These are phyloP conservation scores for Francoa sonchifolia DNA, from an alignment of 441 rosid species.

Conservation along the genomic window DNA sequence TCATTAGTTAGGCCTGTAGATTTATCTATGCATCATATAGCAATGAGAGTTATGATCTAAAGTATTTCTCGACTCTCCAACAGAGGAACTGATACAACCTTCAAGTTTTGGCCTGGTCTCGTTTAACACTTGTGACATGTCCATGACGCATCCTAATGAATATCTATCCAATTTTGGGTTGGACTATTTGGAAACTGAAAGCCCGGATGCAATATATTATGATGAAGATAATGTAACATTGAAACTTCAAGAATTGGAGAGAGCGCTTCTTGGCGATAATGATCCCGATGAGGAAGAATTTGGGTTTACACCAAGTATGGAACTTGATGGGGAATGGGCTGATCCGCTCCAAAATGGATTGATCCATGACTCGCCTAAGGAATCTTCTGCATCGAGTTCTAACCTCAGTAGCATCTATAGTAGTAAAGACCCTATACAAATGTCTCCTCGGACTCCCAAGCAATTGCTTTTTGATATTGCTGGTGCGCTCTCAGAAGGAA, in stretches of 20 bases:
- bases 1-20: slow-evolving; percentile 57
- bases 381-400: slow-evolving; percentile 69
- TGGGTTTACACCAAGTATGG: slow-evolving; percentile 45
- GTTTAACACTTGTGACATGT: slow-evolving; percentile 19
- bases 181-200: slow-evolving; percentile 29
- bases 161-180: slow-evolving; percentile 27
- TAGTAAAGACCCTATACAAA: slow-evolving; percentile 45
- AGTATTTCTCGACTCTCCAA: slow-evolving; percentile 72
- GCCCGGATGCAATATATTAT: slow-evolving; percentile 39
- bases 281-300: slow-evolving; percentile 36
- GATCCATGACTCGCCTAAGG: slow-evolving; percentile 72
- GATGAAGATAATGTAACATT: slow-evolving; percentile 47
- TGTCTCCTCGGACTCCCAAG: slow-evolving; percentile 43
- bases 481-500: slow-evolving; percentile 49
- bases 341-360: slow-evolving; percentile 28
- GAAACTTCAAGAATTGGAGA: slow-evolving; percentile 81
- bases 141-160: slow-evolving; percentile 16
- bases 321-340: slow-evolving; percentile 71
- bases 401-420: slow-evolving; percentile 48
- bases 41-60: slow-evolving; percentile 58
- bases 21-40: slow-evolving; percentile 36
- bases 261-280: slow-evolving; percentile 59
- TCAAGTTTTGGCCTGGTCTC: slow-evolving; percentile 43
- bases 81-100: slow-evolving; percentile 40
- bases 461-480: slow-evolving; percentile 74